A percentile compares a stretch with the other conserved stretches of the same genome.
phyloP scores from a whole-genome alignment of 306 rosid genomes.

The Comarum palustre region DNA sequence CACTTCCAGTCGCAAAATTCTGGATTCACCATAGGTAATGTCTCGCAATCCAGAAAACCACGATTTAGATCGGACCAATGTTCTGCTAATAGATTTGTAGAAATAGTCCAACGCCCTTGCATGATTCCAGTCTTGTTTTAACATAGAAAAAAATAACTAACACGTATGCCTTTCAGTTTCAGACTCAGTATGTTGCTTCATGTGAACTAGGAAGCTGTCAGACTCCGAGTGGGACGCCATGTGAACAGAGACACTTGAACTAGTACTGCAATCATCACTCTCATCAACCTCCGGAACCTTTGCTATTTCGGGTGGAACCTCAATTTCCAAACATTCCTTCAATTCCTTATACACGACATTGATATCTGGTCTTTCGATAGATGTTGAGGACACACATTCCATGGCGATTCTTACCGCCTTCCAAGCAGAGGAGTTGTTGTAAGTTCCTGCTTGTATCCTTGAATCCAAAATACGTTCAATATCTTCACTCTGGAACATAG shows the following conservation, averaged over 20 bases:
- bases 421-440: constrained; percentile 10
- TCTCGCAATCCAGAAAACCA: too few species aligned
- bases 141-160: not conserved
- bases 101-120: not conserved
- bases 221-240: not conserved
- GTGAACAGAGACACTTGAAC: not conserved
- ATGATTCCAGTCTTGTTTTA: not conserved
- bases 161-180: not conserved
- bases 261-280: not conserved
- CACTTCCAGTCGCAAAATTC: too few species aligned
- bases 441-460: constrained; percentile 16
- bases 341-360: constrained; percentile 15
- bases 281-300: not conserved
- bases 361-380: constrained; percentile 26
- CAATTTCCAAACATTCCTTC: constrained; percentile 28
- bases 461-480: constrained; percentile 27
- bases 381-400: constrained; percentile 10
- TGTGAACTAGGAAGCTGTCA: not conserved
- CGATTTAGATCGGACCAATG: too few species aligned
- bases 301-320: not conserved
- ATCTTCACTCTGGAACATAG: constrained; percentile 13
- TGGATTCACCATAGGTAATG: too few species aligned
- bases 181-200: not conserved
- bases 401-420: constrained; percentile 23
- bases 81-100: too few species aligned